These are phyloP conservation scores for Tuber calosporum DNA, from an alignment of 495 filamentous ascomycete species.

Conservation along the genomic window DNA sequence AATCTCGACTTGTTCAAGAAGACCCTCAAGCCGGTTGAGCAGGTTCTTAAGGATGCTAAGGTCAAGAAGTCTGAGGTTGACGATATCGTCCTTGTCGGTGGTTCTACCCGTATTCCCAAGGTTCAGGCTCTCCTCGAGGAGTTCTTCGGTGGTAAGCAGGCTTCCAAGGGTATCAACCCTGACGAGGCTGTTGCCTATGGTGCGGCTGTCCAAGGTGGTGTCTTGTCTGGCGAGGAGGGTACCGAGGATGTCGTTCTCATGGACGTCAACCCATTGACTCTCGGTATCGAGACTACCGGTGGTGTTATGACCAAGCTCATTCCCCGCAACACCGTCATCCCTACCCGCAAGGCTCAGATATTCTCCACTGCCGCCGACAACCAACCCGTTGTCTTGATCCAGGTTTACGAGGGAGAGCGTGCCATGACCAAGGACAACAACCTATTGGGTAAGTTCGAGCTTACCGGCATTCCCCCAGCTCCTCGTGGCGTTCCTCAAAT, in stretches of 20 bases:
- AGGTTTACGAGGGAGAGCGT: constrained; percentile 95
- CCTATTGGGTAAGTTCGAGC: constrained; percentile 93
- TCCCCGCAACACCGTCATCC: constrained; percentile 89
- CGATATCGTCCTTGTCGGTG: constrained; percentile 86
- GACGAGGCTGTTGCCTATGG: constrained; percentile 97
- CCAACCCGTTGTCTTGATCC: constrained; percentile 94
- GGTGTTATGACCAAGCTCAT: constrained; percentile 98
- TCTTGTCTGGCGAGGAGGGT: constrained; percentile 78
- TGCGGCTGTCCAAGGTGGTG: constrained; percentile 94
- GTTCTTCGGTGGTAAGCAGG: constrained; percentile 89
- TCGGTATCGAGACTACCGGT: constrained; percentile 97
- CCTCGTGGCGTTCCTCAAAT: constrained; percentile 96
- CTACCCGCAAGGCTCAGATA: constrained; percentile 93
- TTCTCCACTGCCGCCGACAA: constrained; percentile 98
- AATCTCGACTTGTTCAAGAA: constrained; percentile 98
- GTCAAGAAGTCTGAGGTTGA: constrained; percentile 78
- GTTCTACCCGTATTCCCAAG: constrained; percentile 95
- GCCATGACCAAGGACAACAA: constrained; percentile 97
- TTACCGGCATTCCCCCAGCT: constrained; percentile 87
- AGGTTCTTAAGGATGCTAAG: constrained; percentile 89
- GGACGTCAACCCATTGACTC: constrained; percentile 96
- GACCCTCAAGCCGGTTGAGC: constrained; percentile 97
- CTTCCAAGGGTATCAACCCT: constrained; percentile 97
- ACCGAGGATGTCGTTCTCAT: constrained; percentile 77
- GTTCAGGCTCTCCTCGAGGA: constrained; percentile 91